A percentile compares a stretch with the other conserved stretches of the same genome.
Conservation (phyloP, 2,329 filamentous ascomycete genomes). For the Botrytis fragariae region DNA sequence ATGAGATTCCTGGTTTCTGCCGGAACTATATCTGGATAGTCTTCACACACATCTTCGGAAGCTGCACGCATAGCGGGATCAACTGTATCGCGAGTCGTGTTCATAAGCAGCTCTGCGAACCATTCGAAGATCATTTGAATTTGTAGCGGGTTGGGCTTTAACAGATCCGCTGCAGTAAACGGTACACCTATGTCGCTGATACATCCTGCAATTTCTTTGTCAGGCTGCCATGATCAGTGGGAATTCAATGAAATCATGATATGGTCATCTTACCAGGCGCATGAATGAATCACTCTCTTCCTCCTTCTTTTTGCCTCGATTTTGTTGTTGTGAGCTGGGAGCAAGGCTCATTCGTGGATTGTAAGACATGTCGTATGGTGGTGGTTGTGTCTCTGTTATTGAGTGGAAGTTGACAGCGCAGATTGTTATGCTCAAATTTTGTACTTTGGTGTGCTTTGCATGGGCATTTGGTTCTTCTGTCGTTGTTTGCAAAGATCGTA, state of each 20-base stretch:
- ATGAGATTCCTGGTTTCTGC: conserved; percentile 89
- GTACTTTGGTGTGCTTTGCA: neutral
- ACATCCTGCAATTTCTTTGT: conserved; percentile 87
- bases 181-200: conserved; percentile 95
- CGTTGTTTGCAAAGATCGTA: conserved; percentile 5
- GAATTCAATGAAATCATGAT: conserved; percentile 7
- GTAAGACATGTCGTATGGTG: conserved; percentile 45
- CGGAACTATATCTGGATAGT: conserved; percentile 79
- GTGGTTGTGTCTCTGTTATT: neutral
- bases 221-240: conserved; percentile 41
- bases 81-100: conserved; percentile 87
- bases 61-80: conserved; percentile 94
- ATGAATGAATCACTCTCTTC: conserved; percentile 57
- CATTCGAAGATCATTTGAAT: conserved; percentile 98
- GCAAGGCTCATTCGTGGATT: conserved; percentile 52
- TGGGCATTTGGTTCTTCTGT: neutral
- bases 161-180: conserved; percentile 81
- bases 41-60: conserved; percentile 80
- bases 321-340: conserved; percentile 46
- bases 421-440: neutral
- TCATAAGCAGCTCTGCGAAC: conserved; percentile 92
- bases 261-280: conserved; percentile 47
- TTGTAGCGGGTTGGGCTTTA: conserved; percentile 90
- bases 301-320: conserved; percentile 52
- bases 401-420: neutral